Evolutionary conservation across 441 rosid genomes (phyloP).

Genomic region (Jatropha multifida): DNA sequence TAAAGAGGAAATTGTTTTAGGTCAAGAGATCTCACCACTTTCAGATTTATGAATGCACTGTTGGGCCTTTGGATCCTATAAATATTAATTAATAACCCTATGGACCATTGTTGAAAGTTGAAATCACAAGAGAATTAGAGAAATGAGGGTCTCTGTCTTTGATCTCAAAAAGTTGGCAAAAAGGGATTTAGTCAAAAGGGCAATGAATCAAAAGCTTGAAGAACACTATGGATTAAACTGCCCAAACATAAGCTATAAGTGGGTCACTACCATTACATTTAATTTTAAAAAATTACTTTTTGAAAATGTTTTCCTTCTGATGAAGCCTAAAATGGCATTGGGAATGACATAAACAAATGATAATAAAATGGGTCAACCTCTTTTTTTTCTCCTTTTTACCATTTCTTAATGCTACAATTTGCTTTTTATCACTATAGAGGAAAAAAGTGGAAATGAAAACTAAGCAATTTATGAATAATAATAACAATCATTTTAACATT

Average conservation of each 20-base stretch:
- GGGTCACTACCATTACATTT: conserved; percentile 28
- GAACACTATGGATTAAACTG: conserved; percentile 28
- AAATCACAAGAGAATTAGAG: background rate
- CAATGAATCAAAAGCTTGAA: conserved; percentile 28
- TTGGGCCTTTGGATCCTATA: background rate
- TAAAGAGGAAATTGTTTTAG: background rate
- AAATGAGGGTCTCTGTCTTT: conserved; percentile 25
- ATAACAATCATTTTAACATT: conserved; percentile 17
- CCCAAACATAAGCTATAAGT: conserved; percentile 35
- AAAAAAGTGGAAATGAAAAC: background rate
- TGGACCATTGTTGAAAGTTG: background rate
- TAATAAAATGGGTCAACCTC: conserved; percentile 35
- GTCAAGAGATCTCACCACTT: too few species aligned
- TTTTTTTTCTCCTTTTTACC: conserved; percentile 24
- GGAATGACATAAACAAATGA: conserved; percentile 53
- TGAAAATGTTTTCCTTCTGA: background rate
- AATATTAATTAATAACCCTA: background rate
- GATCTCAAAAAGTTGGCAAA: conserved; percentile 28
- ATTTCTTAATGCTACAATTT: conserved; percentile 24
- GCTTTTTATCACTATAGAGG: conserved; percentile 24
- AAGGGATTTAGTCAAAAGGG: conserved; percentile 48
- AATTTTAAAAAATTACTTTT: conserved; percentile 11
- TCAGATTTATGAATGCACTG: background rate
- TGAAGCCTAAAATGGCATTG: conserved; percentile 58
- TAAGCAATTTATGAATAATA: conserved; percentile 9